Percentiles rank a stretch among this genome's conserved stretches.
These are phyloP conservation scores for Brassica juncea DNA, from an alignment of 345 rosid genomes.

Conservation along the genomic window DNA sequence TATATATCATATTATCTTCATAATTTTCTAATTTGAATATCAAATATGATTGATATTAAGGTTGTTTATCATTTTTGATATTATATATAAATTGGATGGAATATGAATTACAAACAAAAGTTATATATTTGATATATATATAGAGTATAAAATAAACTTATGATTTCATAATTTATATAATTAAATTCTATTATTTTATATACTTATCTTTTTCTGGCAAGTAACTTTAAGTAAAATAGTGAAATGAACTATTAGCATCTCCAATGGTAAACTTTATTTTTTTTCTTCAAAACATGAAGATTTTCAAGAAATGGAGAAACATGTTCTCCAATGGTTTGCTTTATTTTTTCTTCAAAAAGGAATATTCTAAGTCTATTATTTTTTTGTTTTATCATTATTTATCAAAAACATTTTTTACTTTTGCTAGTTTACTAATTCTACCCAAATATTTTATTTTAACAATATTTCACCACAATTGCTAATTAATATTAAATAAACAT, in stretches of 20 bases:
- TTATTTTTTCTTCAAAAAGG: no score
- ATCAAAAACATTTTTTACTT: no score
- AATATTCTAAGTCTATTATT: no score
- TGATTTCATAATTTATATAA: background rate
- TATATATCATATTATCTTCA: background rate
- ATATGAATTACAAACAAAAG: background rate
- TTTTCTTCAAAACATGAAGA: no score
- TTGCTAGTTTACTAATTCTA: no score
- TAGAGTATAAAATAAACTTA: background rate
- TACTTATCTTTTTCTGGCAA: background rate
- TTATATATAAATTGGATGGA: background rate
- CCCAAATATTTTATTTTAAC: no score
- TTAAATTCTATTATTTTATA: background rate
- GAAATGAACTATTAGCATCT: background rate
- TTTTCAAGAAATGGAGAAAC: no score
- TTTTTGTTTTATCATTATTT: no score
- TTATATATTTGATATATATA: background rate
- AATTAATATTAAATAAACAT: no score
- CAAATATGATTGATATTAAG: background rate
- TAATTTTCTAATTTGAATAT: background rate
- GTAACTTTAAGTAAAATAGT: background rate
- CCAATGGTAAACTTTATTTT: no score
- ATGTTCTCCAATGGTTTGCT: no score
- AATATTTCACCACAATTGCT: no score
- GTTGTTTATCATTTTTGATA: background rate